Percentiles rank a stretch among this genome's conserved stretches.
phyloP scores from a whole-genome alignment of 306 rosid species.

The Potentilla sterilis region DNA sequence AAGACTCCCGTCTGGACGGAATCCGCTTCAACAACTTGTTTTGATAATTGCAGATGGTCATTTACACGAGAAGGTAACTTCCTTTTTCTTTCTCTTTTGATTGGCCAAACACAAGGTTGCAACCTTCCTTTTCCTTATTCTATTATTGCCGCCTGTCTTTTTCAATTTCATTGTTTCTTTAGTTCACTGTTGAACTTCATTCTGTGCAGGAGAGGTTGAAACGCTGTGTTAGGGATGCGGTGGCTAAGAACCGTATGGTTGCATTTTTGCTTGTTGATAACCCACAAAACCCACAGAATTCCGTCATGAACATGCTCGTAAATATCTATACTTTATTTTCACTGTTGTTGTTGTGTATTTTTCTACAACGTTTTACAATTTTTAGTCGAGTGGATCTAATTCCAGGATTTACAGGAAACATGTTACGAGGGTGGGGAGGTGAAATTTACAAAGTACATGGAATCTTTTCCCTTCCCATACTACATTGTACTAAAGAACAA shows the following conservation, averaged over 20 bases:
- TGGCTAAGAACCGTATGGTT: slow-evolving; percentile 70
- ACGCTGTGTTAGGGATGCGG: slow-evolving; percentile 54
- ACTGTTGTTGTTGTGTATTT: no score
- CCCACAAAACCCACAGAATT: slow-evolving; percentile 53
- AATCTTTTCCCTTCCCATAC: slow-evolving; percentile 84
- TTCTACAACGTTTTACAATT: neutral
- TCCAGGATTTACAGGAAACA: slow-evolving; percentile 46
- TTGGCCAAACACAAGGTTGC: neutral
- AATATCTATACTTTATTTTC: neutral
- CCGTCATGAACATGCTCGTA: slow-evolving; percentile 67
- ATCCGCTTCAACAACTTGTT: slow-evolving; percentile 84
- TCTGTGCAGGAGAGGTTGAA: slow-evolving; percentile 54
- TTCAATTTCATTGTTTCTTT: neutral
- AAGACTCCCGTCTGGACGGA: slow-evolving; percentile 81
- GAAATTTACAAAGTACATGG: slow-evolving; percentile 59
- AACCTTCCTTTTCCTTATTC: no score
- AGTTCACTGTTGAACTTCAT: slow-evolving; percentile 1
- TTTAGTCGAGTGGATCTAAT: neutral
- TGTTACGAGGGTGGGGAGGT: slow-evolving; percentile 44
- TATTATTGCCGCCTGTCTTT: neutral
- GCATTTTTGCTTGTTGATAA: slow-evolving; percentile 79
- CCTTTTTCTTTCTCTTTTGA: neutral
- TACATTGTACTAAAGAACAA: slow-evolving; percentile 67
- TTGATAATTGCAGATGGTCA: slow-evolving; percentile 87
- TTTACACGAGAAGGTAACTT: slow-evolving; percentile 64